phyloP scores from a whole-genome alignment of 2,329 filamentous ascomycete species.

The Fusarium pseudograminearum region DNA sequence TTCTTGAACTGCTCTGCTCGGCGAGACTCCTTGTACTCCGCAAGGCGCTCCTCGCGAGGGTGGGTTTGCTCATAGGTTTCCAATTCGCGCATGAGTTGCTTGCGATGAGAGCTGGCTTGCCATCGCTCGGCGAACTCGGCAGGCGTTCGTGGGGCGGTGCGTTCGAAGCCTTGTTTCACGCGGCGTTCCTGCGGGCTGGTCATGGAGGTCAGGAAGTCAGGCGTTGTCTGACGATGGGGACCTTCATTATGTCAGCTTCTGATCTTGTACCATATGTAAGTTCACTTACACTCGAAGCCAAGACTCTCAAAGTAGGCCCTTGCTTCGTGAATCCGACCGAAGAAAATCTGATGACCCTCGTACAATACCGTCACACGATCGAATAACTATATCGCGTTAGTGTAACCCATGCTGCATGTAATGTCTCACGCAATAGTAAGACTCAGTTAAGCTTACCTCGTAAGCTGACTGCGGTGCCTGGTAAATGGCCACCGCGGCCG shows the following conservation, averaged over 20 bases:
- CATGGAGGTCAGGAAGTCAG: constrained; percentile 55
- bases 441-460: constrained; percentile 51
- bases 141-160: constrained; percentile 52
- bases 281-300: constrained; percentile 42
- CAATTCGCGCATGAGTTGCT: constrained; percentile 48
- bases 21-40: constrained; percentile 40
- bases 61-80: constrained; percentile 46
- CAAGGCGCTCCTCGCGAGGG: constrained; percentile 32
- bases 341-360: constrained; percentile 76
- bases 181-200: constrained; percentile 55
- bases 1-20: constrained; percentile 48
- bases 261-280: rapidly evolving
- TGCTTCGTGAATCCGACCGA: constrained; percentile 68
- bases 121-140: constrained; percentile 54
- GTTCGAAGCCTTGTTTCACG: constrained; percentile 50
- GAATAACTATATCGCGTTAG: constrained; percentile 66
- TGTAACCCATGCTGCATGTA: neutral
- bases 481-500: constrained; percentile 60
- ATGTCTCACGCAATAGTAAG: neutral
- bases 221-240: constrained; percentile 45
- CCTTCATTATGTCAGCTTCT: constrained; percentile 21
- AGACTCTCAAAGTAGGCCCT: constrained; percentile 69
- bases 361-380: constrained; percentile 77
- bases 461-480: constrained; percentile 72
- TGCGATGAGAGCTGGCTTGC: constrained; percentile 46